Conservation (phyloP, 75 land plant genomes). For the Pinus taeda region DNA sequence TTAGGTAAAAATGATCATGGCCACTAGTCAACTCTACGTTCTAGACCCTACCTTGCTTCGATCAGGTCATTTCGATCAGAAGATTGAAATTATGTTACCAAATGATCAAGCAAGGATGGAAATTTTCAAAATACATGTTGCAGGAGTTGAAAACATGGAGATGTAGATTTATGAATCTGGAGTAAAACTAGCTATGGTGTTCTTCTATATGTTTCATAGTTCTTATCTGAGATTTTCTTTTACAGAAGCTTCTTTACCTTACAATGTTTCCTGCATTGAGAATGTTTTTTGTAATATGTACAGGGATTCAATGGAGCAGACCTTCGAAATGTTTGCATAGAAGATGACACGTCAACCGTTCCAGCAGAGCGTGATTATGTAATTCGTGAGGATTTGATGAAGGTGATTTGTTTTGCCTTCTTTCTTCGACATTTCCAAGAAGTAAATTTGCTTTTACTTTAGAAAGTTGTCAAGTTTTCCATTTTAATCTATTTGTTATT, state of each 20-base stretch:
- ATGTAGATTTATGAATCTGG: slow-evolving; percentile 90
- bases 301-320: slow-evolving; percentile 92
- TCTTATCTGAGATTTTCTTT: background rate
- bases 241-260: background rate
- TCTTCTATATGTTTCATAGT: slow-evolving; percentile 5
- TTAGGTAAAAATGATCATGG: slow-evolving; percentile 96
- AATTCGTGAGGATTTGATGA: slow-evolving; percentile 93
- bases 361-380: slow-evolving; percentile 94
- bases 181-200: slow-evolving; percentile 86
- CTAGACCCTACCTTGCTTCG: slow-evolving; percentile 89
- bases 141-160: slow-evolving; percentile 91
- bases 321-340: slow-evolving; percentile 87
- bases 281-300: background rate
- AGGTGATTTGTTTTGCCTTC: slow-evolving; percentile 36
- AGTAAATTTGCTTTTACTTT: background rate
- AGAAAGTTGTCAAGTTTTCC: background rate
- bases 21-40: slow-evolving; percentile 85
- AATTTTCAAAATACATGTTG: slow-evolving; percentile 86
- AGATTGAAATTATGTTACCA: slow-evolving; percentile 89
- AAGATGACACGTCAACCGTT: slow-evolving; percentile 90
- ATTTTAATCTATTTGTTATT: background rate
- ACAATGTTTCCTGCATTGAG: background rate
- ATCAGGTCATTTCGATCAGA: slow-evolving; percentile 81
- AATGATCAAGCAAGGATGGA: slow-evolving; percentile 92
- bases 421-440: background rate